Base-by-base conservation (phyloP, 2,329 filamentous ascomycete species). In the Fusarium metavorans region DNA sequence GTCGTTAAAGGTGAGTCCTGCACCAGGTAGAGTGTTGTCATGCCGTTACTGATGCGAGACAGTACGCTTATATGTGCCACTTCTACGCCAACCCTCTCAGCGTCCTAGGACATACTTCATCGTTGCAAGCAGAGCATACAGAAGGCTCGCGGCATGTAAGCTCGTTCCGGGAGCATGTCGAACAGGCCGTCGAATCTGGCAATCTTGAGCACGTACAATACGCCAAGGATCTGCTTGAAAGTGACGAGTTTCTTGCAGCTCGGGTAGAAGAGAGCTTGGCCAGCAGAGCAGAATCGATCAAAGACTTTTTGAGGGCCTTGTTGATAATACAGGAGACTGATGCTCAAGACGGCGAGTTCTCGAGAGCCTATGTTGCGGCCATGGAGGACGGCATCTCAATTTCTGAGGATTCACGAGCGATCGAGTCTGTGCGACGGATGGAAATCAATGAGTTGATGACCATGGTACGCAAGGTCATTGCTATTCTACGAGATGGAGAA, bases 1-100 rank as follows among this genome's bases (percentile, higher is more conserved):
- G 79, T 91, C 92, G 13, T 78, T 95, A 3, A 93, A 93, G 86
- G 92, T 92, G 81, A 76, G 81, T 7, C 25, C 63, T 58, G 16
- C 13, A 18, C 16, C 35, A 41, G 5, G 7, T 20, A 6, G 16
- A 4, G 25, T 3, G 20, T 18, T 34, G 6, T 3, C 2, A 18
- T 27, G 18, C 32, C 23, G 58, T 37, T 35, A 23, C 71, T 78
- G 43, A 79, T 76, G 5, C 45, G 6, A 23, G 71, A 20, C 80
- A 94, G 89, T 97, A 96, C 82, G 91, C 92, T 1, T 95, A 95
- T 79, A 95, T 97, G 94, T 94, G 92, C 67, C 93, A 95, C 80
- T 96, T 94, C 79, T 96, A 94, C 76, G 93, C 92, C 43, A 96
- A 95, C 76, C 90, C 92, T 1, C 85, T 95, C 5, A 94, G 91